Base-by-base conservation (phyloP, 129 eudicot species). In the Pseudognaphalium luteoalbum region DNA sequence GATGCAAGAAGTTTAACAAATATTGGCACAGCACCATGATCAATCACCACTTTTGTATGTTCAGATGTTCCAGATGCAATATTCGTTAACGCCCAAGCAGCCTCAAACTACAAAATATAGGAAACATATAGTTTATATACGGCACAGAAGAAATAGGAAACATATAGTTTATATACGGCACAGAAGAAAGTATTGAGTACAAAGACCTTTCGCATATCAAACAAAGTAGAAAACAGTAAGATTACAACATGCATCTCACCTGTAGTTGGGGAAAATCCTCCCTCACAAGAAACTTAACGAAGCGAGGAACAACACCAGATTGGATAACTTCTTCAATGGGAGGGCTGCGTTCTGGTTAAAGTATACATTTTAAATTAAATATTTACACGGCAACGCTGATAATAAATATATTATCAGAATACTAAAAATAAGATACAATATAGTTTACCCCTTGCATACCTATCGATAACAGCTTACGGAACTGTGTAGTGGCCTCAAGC, bases 51-150 rank as follows among this genome's bases (percentile, higher is more conserved):
- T 79, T 84, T 89, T 4, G 93, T 92, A 83, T 92, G 90, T 16
- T 92, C 93, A 61, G 97, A 89, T 32, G 96, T 89, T 30, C 97
- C 97, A 11, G 97, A 92, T 7, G 97, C 97, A 79, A 92, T 87
- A 73, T 92, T 92, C 29, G 97, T 89, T 72, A 92, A 88, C 5
- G 96, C 96, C 97, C 96, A 91, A 69, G 96, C 95, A 29, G 97
- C 96, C 82, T 91, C 97, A 78, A 92, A 89, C 97, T 92, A 77
- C 54, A 62, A 17, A 28, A 77, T 5, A 50, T n/a, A 66, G 4
- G 5, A 77, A 6, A 54, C n/a, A 30, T 9, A 44, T 37, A 51
- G 28, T 25, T 21, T 21, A 12, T 30, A 19, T n/a, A 29, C 44
- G 29, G 29, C 4, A 73, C 7, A 58, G 8, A 52, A 35, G 6